Evolutionary conservation across 78 protist genomes (phyloP), one percentile per base, ranked within the genome.

Genomic region (Speleostelium caveatum): DNA sequence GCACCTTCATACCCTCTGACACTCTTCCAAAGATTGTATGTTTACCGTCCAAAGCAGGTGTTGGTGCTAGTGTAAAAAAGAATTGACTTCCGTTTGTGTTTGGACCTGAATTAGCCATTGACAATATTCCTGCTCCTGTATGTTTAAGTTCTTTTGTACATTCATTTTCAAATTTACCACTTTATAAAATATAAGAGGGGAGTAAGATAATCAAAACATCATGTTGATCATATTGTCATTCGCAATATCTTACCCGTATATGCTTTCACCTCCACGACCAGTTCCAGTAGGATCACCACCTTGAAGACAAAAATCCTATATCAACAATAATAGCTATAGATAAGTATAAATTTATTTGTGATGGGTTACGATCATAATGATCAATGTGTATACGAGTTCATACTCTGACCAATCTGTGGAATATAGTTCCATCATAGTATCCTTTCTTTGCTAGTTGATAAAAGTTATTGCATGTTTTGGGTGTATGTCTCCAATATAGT

Each of bases 221-320:
- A 4, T 35, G 39, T 28, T 22, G 2, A n/a, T n/a, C 28, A 32
- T 24, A 49, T 49, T 12, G n/a, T 36, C 26, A 30, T 21, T 21
- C 19, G n/a, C n/a, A 22, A 53, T 24, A 19, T 36, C 56, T 2
- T 38, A 89, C 94, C 98, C 98, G 61, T 94, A 97, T 35, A 96
- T 93, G 6, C 95, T 86, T 63, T 73, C 77, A 24, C 99, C 99
- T 14, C 99, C 99, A 8, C 93, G 42, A 21, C 99, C 99, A 3
- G 97, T 93, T n/a, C 97, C 98, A 1, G 96, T 95, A n/a, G 97
- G 98, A 74, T 97, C 98, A 5, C 98, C 98, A 0, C 96, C 95
- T 61, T 96, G 98, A 1, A 89, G 56, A 95, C 95, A 85, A 76
- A 95, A 95, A 83, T 95, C 96, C 90, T 92, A 79, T 32, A 33